Evolutionary conservation across 2,329 filamentous ascomycete genomes (phyloP).

Genomic region (Venturia asperata): DNA sequence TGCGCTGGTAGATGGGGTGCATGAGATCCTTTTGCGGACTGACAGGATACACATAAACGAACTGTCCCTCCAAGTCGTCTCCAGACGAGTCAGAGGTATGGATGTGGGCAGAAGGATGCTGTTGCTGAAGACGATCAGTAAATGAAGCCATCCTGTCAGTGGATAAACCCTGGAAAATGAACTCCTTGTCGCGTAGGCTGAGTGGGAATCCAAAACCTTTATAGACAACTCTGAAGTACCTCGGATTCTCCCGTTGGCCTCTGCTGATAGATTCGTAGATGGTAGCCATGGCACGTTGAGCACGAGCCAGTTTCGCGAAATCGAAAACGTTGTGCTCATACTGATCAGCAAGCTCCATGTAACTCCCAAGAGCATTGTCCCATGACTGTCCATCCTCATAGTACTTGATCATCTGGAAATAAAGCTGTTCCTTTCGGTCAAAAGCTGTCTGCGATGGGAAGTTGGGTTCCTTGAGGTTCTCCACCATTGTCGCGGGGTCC

Average conservation of each 20-base stretch:
- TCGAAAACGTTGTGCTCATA: constrained; percentile 88
- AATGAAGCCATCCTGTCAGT: constrained; percentile 74
- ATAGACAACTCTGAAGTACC: constrained; percentile 89
- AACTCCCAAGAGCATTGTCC: constrained; percentile 79
- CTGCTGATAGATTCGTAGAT: constrained; percentile 85
- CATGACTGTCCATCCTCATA: constrained; percentile 94
- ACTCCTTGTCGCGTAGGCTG: constrained; percentile 79
- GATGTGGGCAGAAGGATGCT: constrained; percentile 80
- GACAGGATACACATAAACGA: constrained; percentile 72
- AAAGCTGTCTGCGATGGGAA: constrained; percentile 81
- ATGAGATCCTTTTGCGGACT: constrained; percentile 73
- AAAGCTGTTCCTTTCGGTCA: constrained; percentile 84
- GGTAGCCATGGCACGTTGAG: constrained; percentile 82
- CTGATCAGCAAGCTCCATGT: constrained; percentile 83
- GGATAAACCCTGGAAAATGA: constrained; percentile 77
- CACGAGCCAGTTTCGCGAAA: constrained; percentile 82
- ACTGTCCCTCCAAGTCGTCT: constrained; percentile 85
- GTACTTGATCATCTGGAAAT: constrained; percentile 89
- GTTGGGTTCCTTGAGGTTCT: constrained; percentile 63
- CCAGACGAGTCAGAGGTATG: constrained; percentile 59
- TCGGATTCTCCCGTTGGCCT: constrained; percentile 67
- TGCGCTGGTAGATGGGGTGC: constrained; percentile 80
- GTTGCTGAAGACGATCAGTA: constrained; percentile 83
- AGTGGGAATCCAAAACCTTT: constrained; percentile 81
- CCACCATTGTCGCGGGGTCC: constrained; percentile 64